Evolutionary conservation across 768 basidiomycete species (phyloP).

Genomic region (Mycena leptocephala): DNA sequence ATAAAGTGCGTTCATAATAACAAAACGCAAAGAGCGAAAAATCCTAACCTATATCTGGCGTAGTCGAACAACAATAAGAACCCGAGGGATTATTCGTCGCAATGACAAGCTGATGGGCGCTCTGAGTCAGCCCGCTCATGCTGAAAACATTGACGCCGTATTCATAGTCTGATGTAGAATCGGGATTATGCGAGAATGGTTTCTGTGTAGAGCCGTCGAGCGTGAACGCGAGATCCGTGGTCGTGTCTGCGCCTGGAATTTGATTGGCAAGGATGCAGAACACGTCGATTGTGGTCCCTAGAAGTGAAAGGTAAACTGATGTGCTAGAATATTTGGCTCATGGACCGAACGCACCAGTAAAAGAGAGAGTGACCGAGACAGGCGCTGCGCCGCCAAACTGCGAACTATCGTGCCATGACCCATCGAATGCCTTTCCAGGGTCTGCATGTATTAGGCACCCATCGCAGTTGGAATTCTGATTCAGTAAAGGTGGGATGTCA

Average conservation of each 20-base stretch:
- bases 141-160: slow-evolving; percentile 12
- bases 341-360: slow-evolving; percentile 17
- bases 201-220: slow-evolving; percentile 15
- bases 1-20: neutral
- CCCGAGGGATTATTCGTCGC: slow-evolving; percentile 18
- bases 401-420: slow-evolving; percentile 30
- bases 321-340: neutral
- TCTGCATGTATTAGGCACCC: slow-evolving; percentile 19
- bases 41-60: slow-evolving; percentile 24
- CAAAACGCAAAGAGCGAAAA: too few species aligned
- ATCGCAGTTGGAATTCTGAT: slow-evolving; percentile 29
- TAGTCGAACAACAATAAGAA: slow-evolving; percentile 24
- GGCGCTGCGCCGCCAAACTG: neutral
- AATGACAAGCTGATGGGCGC: slow-evolving; percentile 6
- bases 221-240: slow-evolving; percentile 16
- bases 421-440: neutral
- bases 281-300: slow-evolving; percentile 13
- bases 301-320: neutral
- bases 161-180: slow-evolving; percentile 2
- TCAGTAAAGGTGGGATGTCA: neutral
- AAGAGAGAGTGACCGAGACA: slow-evolving; percentile 26
- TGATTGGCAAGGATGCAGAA: slow-evolving; percentile 27
- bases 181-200: slow-evolving; percentile 8
- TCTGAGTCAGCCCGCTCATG: neutral
- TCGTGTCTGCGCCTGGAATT: too few species aligned